Evolutionary conservation across 768 basidiomycete genomes (phyloP).

Genomic region (Phylloporus arenicola): DNA sequence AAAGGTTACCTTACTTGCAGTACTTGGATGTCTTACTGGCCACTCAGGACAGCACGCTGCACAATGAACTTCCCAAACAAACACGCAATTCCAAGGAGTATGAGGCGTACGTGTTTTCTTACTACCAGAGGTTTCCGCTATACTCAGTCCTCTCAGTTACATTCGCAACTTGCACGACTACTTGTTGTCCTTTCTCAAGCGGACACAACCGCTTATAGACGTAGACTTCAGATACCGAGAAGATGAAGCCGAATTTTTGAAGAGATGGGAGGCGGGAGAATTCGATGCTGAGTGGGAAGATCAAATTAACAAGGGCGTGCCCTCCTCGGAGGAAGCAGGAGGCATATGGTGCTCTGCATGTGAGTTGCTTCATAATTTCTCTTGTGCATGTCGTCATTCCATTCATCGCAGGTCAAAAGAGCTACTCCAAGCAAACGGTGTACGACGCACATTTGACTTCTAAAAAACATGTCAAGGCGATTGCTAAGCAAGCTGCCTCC

Average conservation of each 20-base stretch:
- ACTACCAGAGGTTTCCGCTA: constrained; percentile 2
- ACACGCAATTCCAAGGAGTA: constrained; percentile 69
- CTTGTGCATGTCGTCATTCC: constrained; percentile 1
- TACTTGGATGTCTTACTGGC: constrained; percentile 84
- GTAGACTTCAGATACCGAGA: constrained; percentile 61
- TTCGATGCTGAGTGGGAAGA: constrained; percentile 70
- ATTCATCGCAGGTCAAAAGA: constrained; percentile 70
- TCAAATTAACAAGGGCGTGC: constrained; percentile 33
- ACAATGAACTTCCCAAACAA: constrained; percentile 65
- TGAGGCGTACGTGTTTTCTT: constrained; percentile 54
- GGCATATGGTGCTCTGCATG: constrained; percentile 95
- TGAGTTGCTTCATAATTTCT: constrained; percentile 38
- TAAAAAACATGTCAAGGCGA: constrained; percentile 92
- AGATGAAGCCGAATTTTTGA: constrained; percentile 64
- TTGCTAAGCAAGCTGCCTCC: constrained; percentile 61
- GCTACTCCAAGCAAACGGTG: constrained; percentile 95
- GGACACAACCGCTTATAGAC: constrained; percentile 80
- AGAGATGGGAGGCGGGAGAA: constrained; percentile 74
- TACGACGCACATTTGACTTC: constrained; percentile 94
- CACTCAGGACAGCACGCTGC: constrained; percentile 54
- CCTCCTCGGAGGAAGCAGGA: constrained; percentile 40
- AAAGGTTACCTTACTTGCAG: constrained; percentile 84
- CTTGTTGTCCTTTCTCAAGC: constrained; percentile 79
- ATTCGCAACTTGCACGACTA: constrained; percentile 79
- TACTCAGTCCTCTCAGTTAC: constrained; percentile 49